Percentiles rank a stretch among this genome's conserved stretches.
phyloP scores from a whole-genome alignment of 345 rosid genomes.

The Eucalyptus grandis region DNA sequence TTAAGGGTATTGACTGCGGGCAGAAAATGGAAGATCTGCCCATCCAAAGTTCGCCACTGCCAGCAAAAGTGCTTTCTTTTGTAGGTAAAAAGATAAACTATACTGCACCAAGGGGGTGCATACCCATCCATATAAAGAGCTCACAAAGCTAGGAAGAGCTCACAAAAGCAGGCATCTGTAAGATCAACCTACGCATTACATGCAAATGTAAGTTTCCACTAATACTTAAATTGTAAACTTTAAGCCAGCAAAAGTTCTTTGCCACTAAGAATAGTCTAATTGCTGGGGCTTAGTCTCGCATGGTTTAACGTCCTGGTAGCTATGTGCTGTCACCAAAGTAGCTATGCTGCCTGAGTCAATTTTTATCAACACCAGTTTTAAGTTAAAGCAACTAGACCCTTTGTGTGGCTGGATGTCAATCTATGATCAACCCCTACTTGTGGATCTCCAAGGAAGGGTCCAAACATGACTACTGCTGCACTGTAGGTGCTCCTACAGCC shows the following conservation, averaged over 20 bases:
- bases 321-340: background rate
- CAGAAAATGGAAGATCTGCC: background rate
- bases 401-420: background rate
- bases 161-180: background rate
- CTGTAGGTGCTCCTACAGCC: background rate
- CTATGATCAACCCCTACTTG: background rate
- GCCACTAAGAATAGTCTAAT: background rate
- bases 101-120: background rate
- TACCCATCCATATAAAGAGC: background rate
- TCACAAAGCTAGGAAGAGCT: background rate
- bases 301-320: background rate
- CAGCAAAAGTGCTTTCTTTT: background rate
- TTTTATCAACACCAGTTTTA: background rate
- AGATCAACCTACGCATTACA: background rate
- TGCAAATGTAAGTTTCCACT: background rate
- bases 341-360: background rate
- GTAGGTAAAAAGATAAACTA: background rate
- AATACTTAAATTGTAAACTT: background rate
- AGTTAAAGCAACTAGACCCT: background rate
- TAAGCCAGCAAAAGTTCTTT: background rate
- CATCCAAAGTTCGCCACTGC: background rate
- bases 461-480: background rate
- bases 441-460: background rate
- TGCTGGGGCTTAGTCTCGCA: background rate
- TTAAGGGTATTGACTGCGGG: background rate